A percentile compares a stretch with the other conserved stretches of the same genome.
phyloP scores from a whole-genome alignment of 768 basidiomycete species.

The Kwoniella heveanensis region DNA sequence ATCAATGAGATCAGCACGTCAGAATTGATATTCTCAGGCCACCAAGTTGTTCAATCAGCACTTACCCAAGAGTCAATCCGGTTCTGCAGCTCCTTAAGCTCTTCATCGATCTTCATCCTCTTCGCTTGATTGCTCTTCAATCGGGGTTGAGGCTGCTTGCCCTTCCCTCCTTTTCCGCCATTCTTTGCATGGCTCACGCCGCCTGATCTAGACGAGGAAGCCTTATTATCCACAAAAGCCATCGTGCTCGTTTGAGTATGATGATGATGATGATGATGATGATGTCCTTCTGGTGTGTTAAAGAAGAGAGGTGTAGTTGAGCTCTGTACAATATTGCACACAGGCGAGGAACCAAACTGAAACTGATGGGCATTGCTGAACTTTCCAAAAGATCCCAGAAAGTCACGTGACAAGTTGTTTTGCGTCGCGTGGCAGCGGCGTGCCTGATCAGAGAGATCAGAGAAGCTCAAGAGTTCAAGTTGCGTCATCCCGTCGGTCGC shows the following conservation, averaged over 20 bases:
- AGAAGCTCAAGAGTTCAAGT: constrained; percentile 12
- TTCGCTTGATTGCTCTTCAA: constrained; percentile 48
- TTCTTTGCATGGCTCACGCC: not conserved
- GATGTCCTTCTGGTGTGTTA: not conserved
- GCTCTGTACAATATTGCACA: not conserved
- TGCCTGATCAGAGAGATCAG: constrained; percentile 4
- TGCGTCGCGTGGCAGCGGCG: not conserved
- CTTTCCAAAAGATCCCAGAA: constrained; percentile 1
- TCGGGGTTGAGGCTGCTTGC: constrained; percentile 19
- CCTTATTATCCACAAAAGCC: constrained; percentile 24
- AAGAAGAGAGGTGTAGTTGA: not conserved
- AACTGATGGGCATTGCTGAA: not conserved
- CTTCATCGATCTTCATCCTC: constrained; percentile 48
- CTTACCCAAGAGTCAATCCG: constrained; percentile 55
- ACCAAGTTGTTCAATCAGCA: not conserved
- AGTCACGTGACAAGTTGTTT: not conserved
- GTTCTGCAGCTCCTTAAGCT: constrained; percentile 52
- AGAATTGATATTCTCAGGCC: not conserved
- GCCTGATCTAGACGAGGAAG: constrained; percentile 15
- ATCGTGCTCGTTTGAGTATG: not conserved
- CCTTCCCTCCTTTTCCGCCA: constrained; percentile 18
- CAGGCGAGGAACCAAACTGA: not conserved
- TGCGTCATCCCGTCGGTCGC: constrained; percentile 15
- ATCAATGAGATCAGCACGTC: not conserved
- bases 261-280: too few relatives aligned